Evolutionary conservation across 2,329 filamentous ascomycete species (phyloP), one percentile per base, ranked within the genome.

Genomic region (Cadophora luteo-olivacea): DNA sequence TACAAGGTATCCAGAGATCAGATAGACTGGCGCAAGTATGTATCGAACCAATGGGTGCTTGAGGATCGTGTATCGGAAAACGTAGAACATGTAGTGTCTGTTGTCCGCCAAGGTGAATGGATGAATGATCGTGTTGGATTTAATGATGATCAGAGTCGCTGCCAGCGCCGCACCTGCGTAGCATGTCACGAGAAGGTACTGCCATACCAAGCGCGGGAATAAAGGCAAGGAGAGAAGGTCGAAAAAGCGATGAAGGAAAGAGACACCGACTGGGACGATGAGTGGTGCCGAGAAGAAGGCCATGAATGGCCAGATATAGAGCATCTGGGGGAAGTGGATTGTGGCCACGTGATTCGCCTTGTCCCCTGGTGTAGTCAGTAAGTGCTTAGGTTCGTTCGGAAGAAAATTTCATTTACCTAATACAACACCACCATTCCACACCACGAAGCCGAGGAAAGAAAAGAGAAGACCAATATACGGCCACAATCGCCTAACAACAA

Each of bases 51-150:
- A 80, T 1, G 84, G 82, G 52, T 92, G 87, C 6, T 85, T 85
- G 2, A 91, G 86, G 48, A 98, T 90, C 6, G 91, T 90, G 75
- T 94, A 89, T 1, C 94, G 90, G 83, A 99, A 99, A 69, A 97
- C 84, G 81, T 99, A 99, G 80, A 99, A 99, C 79, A 97, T 91
- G 82, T 97, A 99, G 79, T 99, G 96, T 2, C 96, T 86, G 79
- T 99, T 99, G 80, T 99, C 96, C 41, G 96, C 96, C 0, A 98
- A 86, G 0, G 94, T 97, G 78, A 98, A 99, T 0, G 96, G 95
- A 77, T 99, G 96, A 54, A 98, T 87, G 71, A 97, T 91, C 41
- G 96, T 99, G 84, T 97, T 98, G 84, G 87, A 91, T 70, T 88
- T 87, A 29, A 97, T 89, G 24, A 89, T 78, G 14, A 77, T 73